A percentile compares a stretch with the other conserved stretches of the same genome.
Conservation (phyloP, 2,329 filamentous ascomycete species). For the Ceratocystis diversiconidia region DNA sequence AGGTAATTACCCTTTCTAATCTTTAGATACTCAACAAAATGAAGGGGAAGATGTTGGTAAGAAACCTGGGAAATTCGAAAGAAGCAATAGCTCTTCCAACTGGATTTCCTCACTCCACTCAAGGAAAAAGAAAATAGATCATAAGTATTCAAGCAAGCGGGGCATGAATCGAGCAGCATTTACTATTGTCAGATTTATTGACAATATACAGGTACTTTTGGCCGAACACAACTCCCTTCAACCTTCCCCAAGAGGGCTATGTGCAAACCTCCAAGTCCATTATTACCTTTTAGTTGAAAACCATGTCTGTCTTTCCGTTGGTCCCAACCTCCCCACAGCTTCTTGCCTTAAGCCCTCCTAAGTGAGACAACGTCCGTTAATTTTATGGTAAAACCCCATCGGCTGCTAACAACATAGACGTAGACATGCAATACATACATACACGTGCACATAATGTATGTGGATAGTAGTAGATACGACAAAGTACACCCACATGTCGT, state of each 20-base stretch:
- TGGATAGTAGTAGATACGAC: not conserved
- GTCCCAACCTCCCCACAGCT: not conserved
- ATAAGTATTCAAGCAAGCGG: not conserved
- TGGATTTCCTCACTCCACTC: not conserved
- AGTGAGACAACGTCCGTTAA: not conserved
- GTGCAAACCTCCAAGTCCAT: not conserved
- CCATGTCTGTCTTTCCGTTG: not conserved
- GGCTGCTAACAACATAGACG: not conserved
- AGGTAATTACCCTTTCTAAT: not conserved
- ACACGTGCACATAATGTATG: not conserved
- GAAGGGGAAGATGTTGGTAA: not conserved
- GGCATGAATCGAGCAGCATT: not conserved
- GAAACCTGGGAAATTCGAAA: not conserved
- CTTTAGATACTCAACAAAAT: not conserved
- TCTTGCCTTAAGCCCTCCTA: not conserved
- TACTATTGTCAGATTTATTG: not conserved
- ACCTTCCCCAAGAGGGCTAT: not conserved
- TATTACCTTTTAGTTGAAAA: not conserved
- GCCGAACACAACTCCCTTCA: not conserved
- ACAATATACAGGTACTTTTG: not conserved
- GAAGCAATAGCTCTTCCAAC: not conserved
- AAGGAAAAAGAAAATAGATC: not conserved
- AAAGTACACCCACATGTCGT: not conserved
- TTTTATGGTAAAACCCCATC: not conserved
- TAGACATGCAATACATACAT: not conserved